These are phyloP conservation scores for Nicotiana otophora DNA, from an alignment of 257 asterid genomes.

Conservation along the genomic window DNA sequence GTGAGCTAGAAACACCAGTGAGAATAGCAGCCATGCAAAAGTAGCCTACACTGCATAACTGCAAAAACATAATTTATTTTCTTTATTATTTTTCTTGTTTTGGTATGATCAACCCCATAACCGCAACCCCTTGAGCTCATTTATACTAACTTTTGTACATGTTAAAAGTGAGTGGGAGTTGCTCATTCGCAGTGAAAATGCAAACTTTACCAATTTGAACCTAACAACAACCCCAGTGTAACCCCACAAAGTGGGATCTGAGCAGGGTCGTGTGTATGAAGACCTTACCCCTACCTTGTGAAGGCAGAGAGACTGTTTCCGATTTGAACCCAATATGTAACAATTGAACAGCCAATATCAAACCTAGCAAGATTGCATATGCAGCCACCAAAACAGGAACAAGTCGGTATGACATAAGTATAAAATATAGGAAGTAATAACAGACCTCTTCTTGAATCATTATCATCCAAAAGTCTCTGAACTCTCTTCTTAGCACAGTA, in stretches of 20 bases:
- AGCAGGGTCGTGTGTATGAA: too few species aligned
- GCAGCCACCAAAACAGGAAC: neutral
- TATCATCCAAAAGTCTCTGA: slow-evolving; percentile 91
- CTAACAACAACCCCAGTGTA: too few species aligned
- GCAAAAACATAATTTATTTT: neutral
- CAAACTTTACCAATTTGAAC: neutral
- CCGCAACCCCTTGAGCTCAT: neutral
- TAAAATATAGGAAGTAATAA: slow-evolving; percentile 61
- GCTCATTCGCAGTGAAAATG: neutral
- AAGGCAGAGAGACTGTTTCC: too few species aligned
- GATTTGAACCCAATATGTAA: neutral
- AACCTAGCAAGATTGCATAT: neutral
- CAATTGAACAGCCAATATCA: neutral
- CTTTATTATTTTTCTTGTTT: neutral
- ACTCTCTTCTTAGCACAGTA: slow-evolving; percentile 83
- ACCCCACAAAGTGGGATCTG: too few species aligned
- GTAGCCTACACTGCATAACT: neutral
- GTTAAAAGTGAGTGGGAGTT: neutral
- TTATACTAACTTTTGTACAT: neutral
- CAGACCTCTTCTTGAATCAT: slow-evolving; percentile 85
- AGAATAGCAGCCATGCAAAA: neutral
- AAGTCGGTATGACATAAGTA: slow-evolving; percentile 3
- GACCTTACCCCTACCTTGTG: too few species aligned
- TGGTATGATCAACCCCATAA: neutral
- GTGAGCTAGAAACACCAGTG: neutral